Conservation (phyloP, 495 filamentous ascomycete species). For the Clohesyomyces aquaticus region DNA sequence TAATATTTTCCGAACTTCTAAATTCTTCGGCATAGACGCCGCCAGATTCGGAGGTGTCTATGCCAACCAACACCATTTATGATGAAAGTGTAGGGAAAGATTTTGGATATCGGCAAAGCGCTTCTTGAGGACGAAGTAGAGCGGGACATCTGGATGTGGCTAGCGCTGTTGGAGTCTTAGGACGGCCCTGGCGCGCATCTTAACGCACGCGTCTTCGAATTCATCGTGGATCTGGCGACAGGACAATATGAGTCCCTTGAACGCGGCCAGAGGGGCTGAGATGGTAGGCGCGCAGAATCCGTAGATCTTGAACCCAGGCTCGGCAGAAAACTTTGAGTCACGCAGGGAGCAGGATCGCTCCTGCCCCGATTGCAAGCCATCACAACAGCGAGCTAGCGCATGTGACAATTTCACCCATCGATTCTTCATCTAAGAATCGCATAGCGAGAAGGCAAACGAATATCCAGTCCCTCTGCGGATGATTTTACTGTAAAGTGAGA, state of each 20-base stretch:
- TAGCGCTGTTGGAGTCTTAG: neutral
- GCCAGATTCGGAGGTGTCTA: too few species aligned
- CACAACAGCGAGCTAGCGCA: too few species aligned
- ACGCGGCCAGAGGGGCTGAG: neutral
- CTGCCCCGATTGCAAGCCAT: neutral
- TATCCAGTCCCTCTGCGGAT: too few species aligned
- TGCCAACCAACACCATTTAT: too few species aligned
- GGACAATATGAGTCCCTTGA: neutral
- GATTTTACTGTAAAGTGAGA: too few species aligned
- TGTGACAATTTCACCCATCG: too few species aligned
- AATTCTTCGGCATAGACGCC: too few species aligned
- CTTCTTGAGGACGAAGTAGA: neutral
- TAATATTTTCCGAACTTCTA: too few species aligned
- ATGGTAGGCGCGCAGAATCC: neutral
- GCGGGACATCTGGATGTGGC: neutral
- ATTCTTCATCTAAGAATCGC: too few species aligned
- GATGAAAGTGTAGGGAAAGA: neutral
- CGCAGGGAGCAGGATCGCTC: neutral
- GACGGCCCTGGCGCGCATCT: neutral
- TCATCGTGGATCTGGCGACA: neutral
- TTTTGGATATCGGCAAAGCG: neutral
- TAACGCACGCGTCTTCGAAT: neutral
- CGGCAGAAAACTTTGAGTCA: neutral
- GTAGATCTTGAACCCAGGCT: neutral
- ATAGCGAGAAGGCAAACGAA: too few species aligned